phyloP scores from a whole-genome alignment of 2,329 filamentous ascomycete genomes.

The Parasarocladium wereldwijsianum region DNA sequence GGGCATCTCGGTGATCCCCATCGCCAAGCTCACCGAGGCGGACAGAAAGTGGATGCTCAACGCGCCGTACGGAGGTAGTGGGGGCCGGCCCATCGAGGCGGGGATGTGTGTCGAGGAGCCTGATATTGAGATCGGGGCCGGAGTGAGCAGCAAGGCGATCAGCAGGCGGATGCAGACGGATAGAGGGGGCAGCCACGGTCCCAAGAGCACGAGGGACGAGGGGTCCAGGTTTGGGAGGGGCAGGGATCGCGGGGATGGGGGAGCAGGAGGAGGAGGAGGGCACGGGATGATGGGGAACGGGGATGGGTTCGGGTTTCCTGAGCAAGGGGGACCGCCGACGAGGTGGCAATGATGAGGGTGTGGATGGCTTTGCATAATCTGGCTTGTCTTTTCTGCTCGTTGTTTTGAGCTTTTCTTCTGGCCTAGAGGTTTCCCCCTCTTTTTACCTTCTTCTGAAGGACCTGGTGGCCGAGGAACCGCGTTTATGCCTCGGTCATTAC shows the following conservation, averaged over 20 bases:
- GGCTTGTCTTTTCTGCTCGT: no score
- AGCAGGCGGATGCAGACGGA: constrained; percentile 56
- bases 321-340: no score
- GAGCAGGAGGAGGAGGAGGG: neutral
- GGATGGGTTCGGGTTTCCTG: constrained; percentile 2
- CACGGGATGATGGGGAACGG: neutral
- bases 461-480: no score
- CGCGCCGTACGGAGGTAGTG: constrained; percentile 85
- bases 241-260: constrained; percentile 11
- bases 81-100: constrained; percentile 62
- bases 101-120: constrained; percentile 92
- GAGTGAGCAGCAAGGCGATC: constrained; percentile 86
- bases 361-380: no score
- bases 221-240: constrained; percentile 18
- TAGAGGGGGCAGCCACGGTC: constrained; percentile 48
- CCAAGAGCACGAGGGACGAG: constrained; percentile 41
- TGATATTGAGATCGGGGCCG: constrained; percentile 95
- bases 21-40: constrained; percentile 83
- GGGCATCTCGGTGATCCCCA: constrained; percentile 85
- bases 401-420: no score
- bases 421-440: no score
- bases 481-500: no score
- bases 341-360: no score
- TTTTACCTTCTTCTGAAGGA: no score
- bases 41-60: constrained; percentile 96